Conservation (phyloP, 1,284 basidiomycete species). For the Cryptococcus sp. region DNA sequence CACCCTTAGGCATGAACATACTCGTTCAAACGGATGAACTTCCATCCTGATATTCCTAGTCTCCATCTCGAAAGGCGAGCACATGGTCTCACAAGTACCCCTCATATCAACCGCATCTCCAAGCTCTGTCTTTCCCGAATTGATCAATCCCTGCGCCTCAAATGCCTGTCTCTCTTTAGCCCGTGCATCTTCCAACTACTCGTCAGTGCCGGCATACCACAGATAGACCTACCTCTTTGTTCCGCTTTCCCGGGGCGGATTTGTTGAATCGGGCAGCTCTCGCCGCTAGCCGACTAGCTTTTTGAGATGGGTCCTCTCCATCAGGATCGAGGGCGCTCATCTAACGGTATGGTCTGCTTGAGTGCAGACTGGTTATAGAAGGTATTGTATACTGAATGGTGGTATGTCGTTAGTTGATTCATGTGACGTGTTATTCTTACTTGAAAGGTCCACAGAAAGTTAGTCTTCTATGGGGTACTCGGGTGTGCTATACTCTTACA, state of each 20-base stretch:
- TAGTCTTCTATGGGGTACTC: too few relatives aligned
- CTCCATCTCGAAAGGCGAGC: conserved; percentile 87
- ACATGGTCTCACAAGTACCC: conserved; percentile 91
- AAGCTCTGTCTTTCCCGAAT: conserved; percentile 74
- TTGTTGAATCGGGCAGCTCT: conserved; percentile 45
- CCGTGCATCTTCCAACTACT: conserved; percentile 55
- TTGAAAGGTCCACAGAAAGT: not conserved
- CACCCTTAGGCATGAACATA: conserved; percentile 51
- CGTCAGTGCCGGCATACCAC: not conserved
- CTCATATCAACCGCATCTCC: conserved; percentile 84
- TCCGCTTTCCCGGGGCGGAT: conserved; percentile 42
- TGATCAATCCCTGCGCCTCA: conserved; percentile 81
- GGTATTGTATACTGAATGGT: too few relatives aligned
- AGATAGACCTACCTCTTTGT: conserved; percentile 37
- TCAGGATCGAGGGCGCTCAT: conserved; percentile 13
- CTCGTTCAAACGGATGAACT: conserved; percentile 79
- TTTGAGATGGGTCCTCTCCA: conserved; percentile 29
- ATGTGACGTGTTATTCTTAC: not conserved
- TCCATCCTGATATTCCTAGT: conserved; percentile 86
- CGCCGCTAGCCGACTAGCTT: conserved; percentile 28
- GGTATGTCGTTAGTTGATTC: too few relatives aligned
- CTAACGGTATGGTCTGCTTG: too few relatives aligned
- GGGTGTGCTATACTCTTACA: too few relatives aligned
- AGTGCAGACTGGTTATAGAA: too few relatives aligned
- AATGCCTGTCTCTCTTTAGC: conserved; percentile 69